These are phyloP conservation scores for Sorghum bicolor DNA, from an alignment of 176 grass and related monocot genomes.

Conservation along the genomic window DNA sequence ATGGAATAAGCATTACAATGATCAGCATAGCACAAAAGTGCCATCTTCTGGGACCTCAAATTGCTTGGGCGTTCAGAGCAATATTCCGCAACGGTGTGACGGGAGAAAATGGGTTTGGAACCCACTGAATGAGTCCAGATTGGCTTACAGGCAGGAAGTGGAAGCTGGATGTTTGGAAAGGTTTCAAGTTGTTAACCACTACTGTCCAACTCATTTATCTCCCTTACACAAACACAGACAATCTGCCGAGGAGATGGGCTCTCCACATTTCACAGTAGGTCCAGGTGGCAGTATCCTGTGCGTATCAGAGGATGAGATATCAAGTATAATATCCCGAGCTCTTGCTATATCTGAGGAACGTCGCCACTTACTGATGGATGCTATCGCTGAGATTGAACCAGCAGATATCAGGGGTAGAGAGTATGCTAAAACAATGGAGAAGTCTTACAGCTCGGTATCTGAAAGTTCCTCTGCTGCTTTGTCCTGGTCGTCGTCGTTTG, in stretches of 20 bases:
- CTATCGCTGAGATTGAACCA: slow-evolving; percentile 24
- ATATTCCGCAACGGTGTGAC: slow-evolving; percentile 8
- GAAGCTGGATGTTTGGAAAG: slow-evolving; percentile 37
- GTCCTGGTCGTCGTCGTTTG: slow-evolving; percentile 11
- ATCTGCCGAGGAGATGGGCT: slow-evolving; percentile 27
- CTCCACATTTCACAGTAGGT: slow-evolving; percentile 42
- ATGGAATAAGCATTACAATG: neutral
- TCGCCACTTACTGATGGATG: slow-evolving; percentile 35
- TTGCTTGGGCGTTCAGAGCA: slow-evolving; percentile 10
- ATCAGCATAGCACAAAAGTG: neutral
- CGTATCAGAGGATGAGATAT: slow-evolving; percentile 66
- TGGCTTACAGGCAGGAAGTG: slow-evolving; percentile 51
- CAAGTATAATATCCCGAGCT: slow-evolving; percentile 62
- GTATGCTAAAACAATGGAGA: slow-evolving; percentile 23
- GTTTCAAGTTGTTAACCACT: slow-evolving; percentile 62
- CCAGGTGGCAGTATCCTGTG: slow-evolving; percentile 53
- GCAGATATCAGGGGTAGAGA: slow-evolving; percentile 8
- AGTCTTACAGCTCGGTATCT: slow-evolving; percentile 49
- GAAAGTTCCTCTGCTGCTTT: slow-evolving; percentile 36
- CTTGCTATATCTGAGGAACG: slow-evolving; percentile 54
- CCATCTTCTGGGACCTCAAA: neutral
- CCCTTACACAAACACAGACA: slow-evolving; percentile 26
- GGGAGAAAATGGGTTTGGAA: slow-evolving; percentile 51
- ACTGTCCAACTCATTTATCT: slow-evolving; percentile 44
- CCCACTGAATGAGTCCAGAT: slow-evolving; percentile 36